Conservation (phyloP, 2,329 filamentous ascomycete species). For the Coniosporium tulheliwenetii region DNA sequence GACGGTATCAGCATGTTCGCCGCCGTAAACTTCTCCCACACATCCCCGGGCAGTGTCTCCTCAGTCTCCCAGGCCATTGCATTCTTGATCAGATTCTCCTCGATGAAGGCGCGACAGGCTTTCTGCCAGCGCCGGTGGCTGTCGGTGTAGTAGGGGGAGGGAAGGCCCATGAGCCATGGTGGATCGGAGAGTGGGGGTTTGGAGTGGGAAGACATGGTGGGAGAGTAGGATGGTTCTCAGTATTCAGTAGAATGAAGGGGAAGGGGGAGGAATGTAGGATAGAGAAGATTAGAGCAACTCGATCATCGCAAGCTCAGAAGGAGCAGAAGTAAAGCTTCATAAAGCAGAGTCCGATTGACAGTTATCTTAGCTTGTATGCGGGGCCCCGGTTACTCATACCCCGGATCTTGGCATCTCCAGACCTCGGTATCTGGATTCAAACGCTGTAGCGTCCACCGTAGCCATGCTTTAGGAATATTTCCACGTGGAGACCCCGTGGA, state of each 20-base stretch:
- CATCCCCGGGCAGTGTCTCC: slow-evolving; percentile 45
- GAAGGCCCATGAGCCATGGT: slow-evolving; percentile 52
- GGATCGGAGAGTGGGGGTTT: slow-evolving; percentile 57
- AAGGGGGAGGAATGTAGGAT: not conserved
- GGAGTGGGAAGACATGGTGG: slow-evolving; percentile 5
- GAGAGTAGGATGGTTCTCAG: not conserved
- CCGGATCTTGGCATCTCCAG: no score
- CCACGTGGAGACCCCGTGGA: no score
- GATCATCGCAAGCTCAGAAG: no score
- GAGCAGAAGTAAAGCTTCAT: no score
- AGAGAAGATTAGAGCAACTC: not conserved
- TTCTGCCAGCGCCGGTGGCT: slow-evolving; percentile 53
- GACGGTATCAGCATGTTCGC: slow-evolving; percentile 57
- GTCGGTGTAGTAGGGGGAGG: slow-evolving; percentile 54
- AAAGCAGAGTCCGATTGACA: no score
- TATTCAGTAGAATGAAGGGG: not conserved
- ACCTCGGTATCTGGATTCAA: no score
- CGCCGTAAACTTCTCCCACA: slow-evolving; percentile 48
- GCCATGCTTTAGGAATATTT: no score
- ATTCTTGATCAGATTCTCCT: slow-evolving; percentile 44
- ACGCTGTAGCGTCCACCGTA: no score
- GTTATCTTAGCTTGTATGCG: no score
- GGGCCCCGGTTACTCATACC: no score
- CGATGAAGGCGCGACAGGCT: slow-evolving; percentile 49
- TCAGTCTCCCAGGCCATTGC: slow-evolving; percentile 55